Conservation (phyloP, 257 asterid species). For the Gardenia jasminoides region DNA sequence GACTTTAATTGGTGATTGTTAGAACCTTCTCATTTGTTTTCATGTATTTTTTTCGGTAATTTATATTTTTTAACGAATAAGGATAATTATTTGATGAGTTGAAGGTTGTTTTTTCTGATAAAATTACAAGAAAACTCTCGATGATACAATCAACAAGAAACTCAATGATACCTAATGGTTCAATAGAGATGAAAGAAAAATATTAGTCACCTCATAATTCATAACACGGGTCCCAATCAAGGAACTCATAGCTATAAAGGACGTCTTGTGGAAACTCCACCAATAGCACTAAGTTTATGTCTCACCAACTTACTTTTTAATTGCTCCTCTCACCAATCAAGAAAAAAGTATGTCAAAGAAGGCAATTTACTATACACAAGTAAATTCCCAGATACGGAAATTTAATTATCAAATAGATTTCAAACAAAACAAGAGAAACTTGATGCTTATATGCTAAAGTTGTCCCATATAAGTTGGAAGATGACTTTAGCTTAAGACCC, state of each 20-base stretch:
- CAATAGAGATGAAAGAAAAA: not conserved
- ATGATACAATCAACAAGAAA: too few relatives aligned
- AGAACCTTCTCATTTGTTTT: not conserved
- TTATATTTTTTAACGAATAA: too few relatives aligned
- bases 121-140: too few relatives aligned
- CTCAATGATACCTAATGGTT: too few relatives aligned
- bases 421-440: not conserved
- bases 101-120: too few relatives aligned
- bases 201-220: not conserved
- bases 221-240: not conserved
- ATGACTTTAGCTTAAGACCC: not conserved
- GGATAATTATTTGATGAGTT: not conserved
- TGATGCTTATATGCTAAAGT: not conserved
- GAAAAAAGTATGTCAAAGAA: not conserved
- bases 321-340: not conserved
- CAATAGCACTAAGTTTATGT: slow-evolving; percentile 10
- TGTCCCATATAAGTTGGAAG: not conserved
- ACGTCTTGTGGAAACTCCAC: not conserved
- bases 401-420: not conserved
- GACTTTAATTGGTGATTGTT: not conserved
- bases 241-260: not conserved
- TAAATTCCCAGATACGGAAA: not conserved
- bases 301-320: not conserved
- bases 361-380: not conserved
- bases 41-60: too few relatives aligned